Base-by-base conservation (phyloP, 2,329 filamentous ascomycete genomes). In the Penicillium sp. region DNA sequence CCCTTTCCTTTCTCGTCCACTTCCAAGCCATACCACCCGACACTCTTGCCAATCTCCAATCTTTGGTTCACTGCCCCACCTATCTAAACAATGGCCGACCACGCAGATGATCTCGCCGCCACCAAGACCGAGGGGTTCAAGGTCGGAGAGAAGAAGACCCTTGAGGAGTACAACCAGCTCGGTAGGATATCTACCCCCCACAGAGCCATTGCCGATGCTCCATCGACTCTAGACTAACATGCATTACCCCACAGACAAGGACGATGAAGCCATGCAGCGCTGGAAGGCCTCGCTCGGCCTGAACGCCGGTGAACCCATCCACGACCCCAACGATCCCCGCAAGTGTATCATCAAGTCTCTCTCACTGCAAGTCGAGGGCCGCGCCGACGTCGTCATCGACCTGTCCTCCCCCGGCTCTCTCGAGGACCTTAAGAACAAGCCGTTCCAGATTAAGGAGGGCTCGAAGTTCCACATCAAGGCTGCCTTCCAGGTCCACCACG, bases 251-350 rank as follows among this genome's bases (percentile, higher is more conserved):
- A 44, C 36, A 86, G 85, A 88, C 74, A 76, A 83, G 68, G 81
- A 90, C 68, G 94, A 99, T 75, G 93, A 97, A 77, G 94, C 93
- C 58, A 88, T 99, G 68, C 90, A 95, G 79, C 89, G 93, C 70
- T 99, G 96, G 89, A 99, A 99, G 82, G 86, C 93, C 71, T 97
- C 93, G 11, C 88, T 99, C 58, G 94, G 94, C 65, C 86, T 97
- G 61, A 86, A 81, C 53, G 79, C 86, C 65, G 88, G 89, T 70
- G 85, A 82, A 46, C 83, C 88, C 66, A 83, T 91, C 57, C 89
- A 86, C 53, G 86, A 92, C 72, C 85, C 89, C 67, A 90, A 82
- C 71, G 93, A 97, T 71, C 86, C 89, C 46, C 90, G 93, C 66
- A 91, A 90, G 72, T 96, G 92, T 79, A 92, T 97, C 78, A 97